Evolutionary conservation across 495 filamentous ascomycete species (phyloP), one percentile per base, ranked within the genome.

Genomic region (Bacidia gigantensis): DNA sequence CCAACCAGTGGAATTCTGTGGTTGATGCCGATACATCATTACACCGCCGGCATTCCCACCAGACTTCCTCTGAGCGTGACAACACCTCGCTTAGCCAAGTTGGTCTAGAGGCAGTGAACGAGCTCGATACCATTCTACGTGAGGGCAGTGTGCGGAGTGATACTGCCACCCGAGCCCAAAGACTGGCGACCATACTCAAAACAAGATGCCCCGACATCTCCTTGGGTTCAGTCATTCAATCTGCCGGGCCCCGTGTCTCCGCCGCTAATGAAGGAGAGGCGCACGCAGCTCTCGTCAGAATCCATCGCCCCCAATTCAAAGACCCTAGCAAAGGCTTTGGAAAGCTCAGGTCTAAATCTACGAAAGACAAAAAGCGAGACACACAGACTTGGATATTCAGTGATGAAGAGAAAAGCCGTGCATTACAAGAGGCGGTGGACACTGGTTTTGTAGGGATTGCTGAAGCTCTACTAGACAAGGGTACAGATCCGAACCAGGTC

Each of bases 381-480:
- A 50, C 14, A 12, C 46, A 47, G 0, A 54, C 2, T 29, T 58
- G 52, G 56, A 40, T 3, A 11, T 58, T 58, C 18, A 48, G 41
- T 22, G 3, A 29, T 18, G 22, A 49, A 21, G 56, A 58, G 24
- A 18, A 38, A 29, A 58, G 51, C n/a, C 14, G 10, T 29, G 52
- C 26, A 21, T 39, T 58, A 20, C 2, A 12, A 21, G 40, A 50
- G 51, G 52, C 52, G 25, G 26, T 58, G 12, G 46, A 47, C 14
- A 20, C 23, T 9, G 56, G 56, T 20, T 17, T 35, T 18, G 51
- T 54, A 2, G 47, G 38, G 14, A 42, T 58, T 29, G 56, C 52
- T 10, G 41, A 54, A 17, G 56, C 24, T 24, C 35, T 58, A 14
- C 38, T 58, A 14, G 51, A 54, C n/a, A 50, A 9, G 32, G 46